A percentile compares a stretch with the other conserved stretches of the same genome.
These are phyloP conservation scores for Debaryomyces sp. DNA, from an alignment of 1,139 yeast genomes.

Conservation along the genomic window DNA sequence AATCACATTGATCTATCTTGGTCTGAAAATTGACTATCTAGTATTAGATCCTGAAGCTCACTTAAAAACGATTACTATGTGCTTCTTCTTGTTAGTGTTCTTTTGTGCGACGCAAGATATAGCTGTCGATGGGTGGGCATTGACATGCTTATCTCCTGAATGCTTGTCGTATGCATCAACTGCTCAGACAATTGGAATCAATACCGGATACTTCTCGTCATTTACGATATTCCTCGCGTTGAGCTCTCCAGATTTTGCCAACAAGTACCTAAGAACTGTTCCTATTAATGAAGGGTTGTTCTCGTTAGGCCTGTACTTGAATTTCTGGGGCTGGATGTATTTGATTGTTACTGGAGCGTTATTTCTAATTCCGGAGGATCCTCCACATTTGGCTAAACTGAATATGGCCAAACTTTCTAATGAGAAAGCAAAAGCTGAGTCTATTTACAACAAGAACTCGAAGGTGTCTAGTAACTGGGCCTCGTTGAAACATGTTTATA, in stretches of 20 bases:
- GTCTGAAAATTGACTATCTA: constrained; percentile 57
- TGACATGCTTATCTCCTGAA: constrained; percentile 77
- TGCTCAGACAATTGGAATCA: constrained; percentile 94
- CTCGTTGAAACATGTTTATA: constrained; percentile 57
- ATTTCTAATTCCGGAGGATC: constrained; percentile 67
- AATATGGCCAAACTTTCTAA: constrained; percentile 44
- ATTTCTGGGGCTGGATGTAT: constrained; percentile 77
- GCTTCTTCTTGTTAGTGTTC: constrained; percentile 77
- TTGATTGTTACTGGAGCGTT: constrained; percentile 67
- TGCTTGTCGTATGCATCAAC: constrained; percentile 94
- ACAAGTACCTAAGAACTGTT: constrained; percentile 66
- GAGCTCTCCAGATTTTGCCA: constrained; percentile 91
- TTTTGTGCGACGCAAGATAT: constrained; percentile 98
- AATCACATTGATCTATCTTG: constrained; percentile 62
- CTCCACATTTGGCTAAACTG: constrained; percentile 46
- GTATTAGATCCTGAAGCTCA: constrained; percentile 59
- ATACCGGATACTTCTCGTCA: constrained; percentile 88
- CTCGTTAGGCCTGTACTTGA: constrained; percentile 72
- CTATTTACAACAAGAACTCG: constrained; percentile 28
- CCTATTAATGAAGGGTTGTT: constrained; percentile 72
- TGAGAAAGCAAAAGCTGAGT: constrained; percentile 32
- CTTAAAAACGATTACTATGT: constrained; percentile 55
- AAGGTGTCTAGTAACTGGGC: constrained; percentile 21
- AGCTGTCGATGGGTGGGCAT: constrained; percentile 99
- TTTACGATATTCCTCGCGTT: constrained; percentile 90